Base-by-base conservation (phyloP, 441 rosid genomes). In the Erodium trifolium region DNA sequence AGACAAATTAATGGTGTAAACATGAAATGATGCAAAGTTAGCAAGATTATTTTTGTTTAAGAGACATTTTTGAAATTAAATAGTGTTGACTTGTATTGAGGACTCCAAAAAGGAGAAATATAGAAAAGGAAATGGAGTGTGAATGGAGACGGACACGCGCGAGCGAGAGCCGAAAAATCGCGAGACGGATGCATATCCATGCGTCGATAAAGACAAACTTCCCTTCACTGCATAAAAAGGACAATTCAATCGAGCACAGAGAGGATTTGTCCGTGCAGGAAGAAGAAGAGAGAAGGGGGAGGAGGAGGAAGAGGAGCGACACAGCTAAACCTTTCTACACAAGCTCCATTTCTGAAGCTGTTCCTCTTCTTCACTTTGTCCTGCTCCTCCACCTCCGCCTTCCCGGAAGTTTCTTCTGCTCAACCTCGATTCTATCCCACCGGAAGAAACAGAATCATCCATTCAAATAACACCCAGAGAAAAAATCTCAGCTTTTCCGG, bases 251-350 rank as follows among this genome's bases (percentile, higher is more conserved):
- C 12, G 45, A 49, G 14, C 11, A 13, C 3, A 49, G 16, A 49
- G 55, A 49, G 55, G 55, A 49, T 49, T 49, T 49, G 55, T 49
- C 55, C n/a, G 55, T 49, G 55, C 55, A 49, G 55, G 12, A 13
- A 49, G 9, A 39, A 39, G 12, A n/a, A 49, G 55, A 49, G 55
- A 47, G 53, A 10, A 47, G 53, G n/a, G 2, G 51, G 3, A 47
- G 53, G n/a, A 47, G 53, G 10, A 47, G 53, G 10, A 47, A n/a
- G n/a, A 49, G 14, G 55, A 4, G 12, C 14, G 12, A 13, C 4
- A 49, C 16, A 12, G 14, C 11, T n/a, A 12, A 49, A 49, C 14
- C 55, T 11, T 11, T 11, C 3, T 2, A 47, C 16, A 49, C 16
- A 49, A 49, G 3, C 55, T 49, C 55, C 14, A n/a, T 49, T 12